Percentiles rank a stretch among this genome's conserved stretches.
Conservation (phyloP, 805 yeast genomes). For the Pichia scutulata region DNA sequence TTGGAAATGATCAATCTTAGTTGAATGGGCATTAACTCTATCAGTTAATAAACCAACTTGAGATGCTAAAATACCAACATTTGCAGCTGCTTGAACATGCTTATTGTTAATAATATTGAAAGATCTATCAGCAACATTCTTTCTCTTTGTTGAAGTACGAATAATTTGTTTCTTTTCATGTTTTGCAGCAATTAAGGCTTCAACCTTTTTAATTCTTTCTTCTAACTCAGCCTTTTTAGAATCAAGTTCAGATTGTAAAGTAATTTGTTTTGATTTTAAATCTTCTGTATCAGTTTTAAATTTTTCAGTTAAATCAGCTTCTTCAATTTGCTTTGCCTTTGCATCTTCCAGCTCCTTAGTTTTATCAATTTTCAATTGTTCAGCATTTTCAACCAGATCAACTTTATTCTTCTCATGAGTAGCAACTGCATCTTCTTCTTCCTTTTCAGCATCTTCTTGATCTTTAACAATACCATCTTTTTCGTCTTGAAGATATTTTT, state of each 20-base stretch:
- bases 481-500: conserved; percentile 34
- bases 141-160: conserved; percentile 23
- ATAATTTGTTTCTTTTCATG: conserved; percentile 30
- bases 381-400: conserved; percentile 35
- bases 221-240: conserved; percentile 34
- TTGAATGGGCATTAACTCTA: conserved; percentile 37
- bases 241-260: conserved; percentile 28
- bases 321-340: conserved; percentile 26
- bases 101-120: conserved; percentile 28
- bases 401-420: conserved; percentile 40
- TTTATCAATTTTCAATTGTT: conserved; percentile 33
- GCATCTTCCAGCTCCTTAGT: conserved; percentile 23
- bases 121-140: conserved; percentile 35
- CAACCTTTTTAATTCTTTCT: conserved; percentile 24
- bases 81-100: conserved; percentile 32
- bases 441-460: conserved; percentile 35
- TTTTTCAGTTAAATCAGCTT: conserved; percentile 25
- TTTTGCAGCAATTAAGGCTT: conserved; percentile 36
- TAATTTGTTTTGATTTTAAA: conserved; percentile 33
- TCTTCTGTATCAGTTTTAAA: conserved; percentile 35
- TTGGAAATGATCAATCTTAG: conserved; percentile 33
- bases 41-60: conserved; percentile 39
- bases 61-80: conserved; percentile 31
- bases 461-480: conserved; percentile 38
- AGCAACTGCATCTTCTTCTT: conserved; percentile 40